Evolutionary conservation across 2,329 filamentous ascomycete species (phyloP), one percentile per base, ranked within the genome.

Genomic region (Apiospora malaysiana): DNA sequence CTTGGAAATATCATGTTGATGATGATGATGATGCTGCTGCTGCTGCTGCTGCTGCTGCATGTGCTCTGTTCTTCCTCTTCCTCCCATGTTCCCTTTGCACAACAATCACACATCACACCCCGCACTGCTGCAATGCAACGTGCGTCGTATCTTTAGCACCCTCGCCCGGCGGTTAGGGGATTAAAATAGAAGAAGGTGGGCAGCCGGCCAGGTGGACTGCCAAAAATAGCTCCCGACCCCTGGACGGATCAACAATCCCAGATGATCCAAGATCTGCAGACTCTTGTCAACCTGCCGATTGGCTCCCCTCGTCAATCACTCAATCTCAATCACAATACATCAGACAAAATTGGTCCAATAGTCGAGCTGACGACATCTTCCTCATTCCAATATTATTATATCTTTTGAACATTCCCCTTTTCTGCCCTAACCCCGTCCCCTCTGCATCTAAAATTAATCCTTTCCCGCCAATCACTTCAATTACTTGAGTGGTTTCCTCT

Each of bases 131-230:
- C 51, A 37, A 21, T 56, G 32, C 51, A 37, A 21, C 32, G 49
- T 45, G 42, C 42, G 25, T 43, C 40, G 45, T 47, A 68, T 37
- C 66, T 68, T 68, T 45, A 68, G 43, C 46, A 68, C 8, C n/a
- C 25, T 67, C 23, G 66, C 42, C 66, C 23, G 43, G 66, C 66
- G 66, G 43, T 47, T 68, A 68, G 46, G 25, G 23, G 43, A 37
- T 40, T 37, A 68, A 68, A 68, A 68, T 68, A 68, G 66, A 63
- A 68, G 66, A 63, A 63, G 27, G 56, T 23, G 16, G 32, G 40
- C 4, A 4, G 12, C 4, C 10, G 1, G 16, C 18, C n/a, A n/a
- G n/a, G n/a, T n/a, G n/a, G n/a, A n/a, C n/a, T n/a, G n/a, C 27
- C 32, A 63, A 63, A 63, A 63, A 63, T 63, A 63, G 32, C 56